phyloP scores from a whole-genome alignment of 169 alveolate genomes.

The Blepharisma undulans region DNA sequence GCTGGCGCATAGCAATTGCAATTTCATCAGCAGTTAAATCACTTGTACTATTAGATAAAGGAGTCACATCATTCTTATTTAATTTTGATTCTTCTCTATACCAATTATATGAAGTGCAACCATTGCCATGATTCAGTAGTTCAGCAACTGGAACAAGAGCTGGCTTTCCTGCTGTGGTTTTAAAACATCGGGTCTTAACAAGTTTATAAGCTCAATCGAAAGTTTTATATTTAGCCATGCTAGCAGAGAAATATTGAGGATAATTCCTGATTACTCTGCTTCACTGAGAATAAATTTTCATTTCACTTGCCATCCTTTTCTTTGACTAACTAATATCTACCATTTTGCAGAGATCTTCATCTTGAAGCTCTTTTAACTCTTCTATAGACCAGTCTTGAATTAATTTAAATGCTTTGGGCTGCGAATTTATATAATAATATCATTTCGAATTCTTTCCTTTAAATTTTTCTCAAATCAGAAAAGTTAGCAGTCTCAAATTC shows the following conservation, averaged over 20 bases:
- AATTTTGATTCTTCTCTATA: too few species aligned
- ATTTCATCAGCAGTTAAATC: too few species aligned
- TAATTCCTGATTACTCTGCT: background rate
- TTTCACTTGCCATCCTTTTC: background rate
- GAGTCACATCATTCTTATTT: too few species aligned
- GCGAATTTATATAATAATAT: background rate
- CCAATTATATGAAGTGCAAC: background rate
- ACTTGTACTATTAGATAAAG: too few species aligned
- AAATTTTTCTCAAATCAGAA: conserved; percentile 16
- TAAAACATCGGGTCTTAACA: conserved; percentile 7
- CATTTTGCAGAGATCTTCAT: background rate
- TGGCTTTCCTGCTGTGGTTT: background rate
- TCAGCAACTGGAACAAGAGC: conserved; percentile 29
- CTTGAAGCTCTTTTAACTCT: conserved; percentile 30
- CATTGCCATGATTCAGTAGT: conserved; percentile 28
- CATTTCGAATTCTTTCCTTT: conserved; percentile 25
- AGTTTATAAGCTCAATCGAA: conserved; percentile 27
- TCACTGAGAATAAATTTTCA: background rate
- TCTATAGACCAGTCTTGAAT: conserved; percentile 26
- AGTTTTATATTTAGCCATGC: background rate
- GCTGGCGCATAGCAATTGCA: too few species aligned
- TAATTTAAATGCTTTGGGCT: background rate
- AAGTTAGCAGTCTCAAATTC: background rate
- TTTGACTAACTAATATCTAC: background rate
- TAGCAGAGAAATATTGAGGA: background rate